These are phyloP conservation scores for Capsicum chinense DNA, from an alignment of 257 asterid species.

Conservation along the genomic window DNA sequence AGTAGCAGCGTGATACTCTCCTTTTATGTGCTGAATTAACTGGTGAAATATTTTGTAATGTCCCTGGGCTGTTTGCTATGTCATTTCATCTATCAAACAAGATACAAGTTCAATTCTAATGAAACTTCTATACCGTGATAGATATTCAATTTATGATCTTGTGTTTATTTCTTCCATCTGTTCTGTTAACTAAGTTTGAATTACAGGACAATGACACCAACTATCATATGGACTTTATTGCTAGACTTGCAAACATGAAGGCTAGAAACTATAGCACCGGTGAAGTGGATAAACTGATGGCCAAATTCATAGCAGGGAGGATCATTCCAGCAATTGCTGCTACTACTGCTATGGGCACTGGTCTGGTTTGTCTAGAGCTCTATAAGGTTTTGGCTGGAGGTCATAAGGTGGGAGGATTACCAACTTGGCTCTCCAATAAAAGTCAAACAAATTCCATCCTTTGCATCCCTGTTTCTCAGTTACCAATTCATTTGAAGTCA, in stretches of 20 bases:
- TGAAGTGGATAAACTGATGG: conserved; percentile 87
- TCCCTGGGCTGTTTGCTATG: not conserved
- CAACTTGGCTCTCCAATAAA: conserved; percentile 59
- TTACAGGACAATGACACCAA: conserved; percentile 88
- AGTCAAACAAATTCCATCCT: not conserved
- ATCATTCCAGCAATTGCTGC: conserved; percentile 96
- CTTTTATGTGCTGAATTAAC: not conserved
- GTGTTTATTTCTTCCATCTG: not conserved
- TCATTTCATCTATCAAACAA: not conserved
- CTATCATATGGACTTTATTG: conserved; percentile 88
- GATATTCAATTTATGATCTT: not conserved
- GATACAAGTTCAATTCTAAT: not conserved
- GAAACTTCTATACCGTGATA: not conserved
- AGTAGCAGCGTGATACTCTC: not conserved
- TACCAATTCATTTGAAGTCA: not conserved
- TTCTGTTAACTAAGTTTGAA: not conserved
- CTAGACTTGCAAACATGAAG: conserved; percentile 96
- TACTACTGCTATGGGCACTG: conserved; percentile 92
- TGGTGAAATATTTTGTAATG: not conserved
- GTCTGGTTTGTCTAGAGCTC: conserved; percentile 90
- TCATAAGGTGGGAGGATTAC: conserved; percentile 83
- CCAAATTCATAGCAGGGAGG: conserved; percentile 91
- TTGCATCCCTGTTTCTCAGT: not conserved
- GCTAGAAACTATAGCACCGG: conserved; percentile 89
- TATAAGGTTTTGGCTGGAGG: conserved; percentile 74